Evolutionary conservation across 257 asterid genomes (phyloP).

Genomic region (Solanum rostratum): DNA sequence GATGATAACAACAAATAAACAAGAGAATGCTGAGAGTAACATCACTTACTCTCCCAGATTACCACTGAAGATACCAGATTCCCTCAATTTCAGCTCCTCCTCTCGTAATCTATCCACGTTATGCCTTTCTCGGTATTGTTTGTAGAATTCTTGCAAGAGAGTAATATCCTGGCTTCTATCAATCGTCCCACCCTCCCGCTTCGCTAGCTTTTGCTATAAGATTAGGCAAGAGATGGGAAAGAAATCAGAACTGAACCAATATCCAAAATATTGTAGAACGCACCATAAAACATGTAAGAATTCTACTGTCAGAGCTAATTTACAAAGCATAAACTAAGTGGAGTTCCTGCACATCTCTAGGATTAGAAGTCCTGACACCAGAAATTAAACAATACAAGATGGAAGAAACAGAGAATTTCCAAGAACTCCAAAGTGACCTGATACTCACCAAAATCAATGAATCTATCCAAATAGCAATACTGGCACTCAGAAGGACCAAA

Average conservation of each 20-base stretch:
- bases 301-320: neutral
- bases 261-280: neutral
- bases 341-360: neutral
- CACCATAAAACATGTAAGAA: neutral
- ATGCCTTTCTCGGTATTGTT: slow-evolving; percentile 57
- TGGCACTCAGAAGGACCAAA: neutral
- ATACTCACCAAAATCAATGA: neutral
- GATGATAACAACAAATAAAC: neutral
- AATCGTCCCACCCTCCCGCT: slow-evolving; percentile 80
- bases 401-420: neutral
- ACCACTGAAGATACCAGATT: slow-evolving; percentile 83
- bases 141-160: slow-evolving; percentile 80
- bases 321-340: neutral
- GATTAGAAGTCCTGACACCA: neutral
- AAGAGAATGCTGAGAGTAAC: slow-evolving; percentile 1
- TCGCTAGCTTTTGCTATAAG: slow-evolving; percentile 88
- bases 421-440: neutral
- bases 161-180: slow-evolving; percentile 89
- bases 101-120: slow-evolving; percentile 75
- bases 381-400: neutral
- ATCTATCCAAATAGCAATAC: neutral
- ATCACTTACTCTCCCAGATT: slow-evolving; percentile 93
- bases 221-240: neutral
- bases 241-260: neutral
- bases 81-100: slow-evolving; percentile 86